phyloP scores from a whole-genome alignment of 2,329 filamentous ascomycete genomes.

The Pseudopithomyces chartarum region DNA sequence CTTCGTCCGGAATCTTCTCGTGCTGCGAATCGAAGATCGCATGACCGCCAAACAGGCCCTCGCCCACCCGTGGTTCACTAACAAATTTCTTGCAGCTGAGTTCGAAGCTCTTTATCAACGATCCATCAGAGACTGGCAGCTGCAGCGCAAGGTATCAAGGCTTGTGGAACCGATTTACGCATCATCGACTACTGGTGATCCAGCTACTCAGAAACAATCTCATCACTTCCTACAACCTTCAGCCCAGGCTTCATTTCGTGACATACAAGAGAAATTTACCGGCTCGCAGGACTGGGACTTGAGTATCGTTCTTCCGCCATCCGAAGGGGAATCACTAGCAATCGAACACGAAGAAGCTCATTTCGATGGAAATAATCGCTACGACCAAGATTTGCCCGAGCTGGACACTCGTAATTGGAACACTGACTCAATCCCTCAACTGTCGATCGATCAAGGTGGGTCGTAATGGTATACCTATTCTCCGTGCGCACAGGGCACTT shows the following conservation, averaged over 20 bases:
- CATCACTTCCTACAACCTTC: neutral
- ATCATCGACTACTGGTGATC: neutral
- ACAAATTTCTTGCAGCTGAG: conserved; percentile 52
- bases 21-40: conserved; percentile 55
- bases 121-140: conserved; percentile 57
- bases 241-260: neutral
- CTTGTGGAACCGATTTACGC: conserved; percentile 35
- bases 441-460: conserved; percentile 6
- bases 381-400: conserved; percentile 7
- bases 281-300: conserved; percentile 4
- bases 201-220: neutral
- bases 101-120: conserved; percentile 57
- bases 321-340: conserved; percentile 3
- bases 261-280: conserved; percentile 1
- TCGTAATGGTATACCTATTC: neutral
- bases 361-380: neutral
- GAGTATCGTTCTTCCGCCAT: conserved; percentile 12
- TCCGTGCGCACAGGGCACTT: neutral
- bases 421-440: conserved; percentile 10
- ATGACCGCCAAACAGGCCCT: conserved; percentile 61
- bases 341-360: conserved; percentile 15
- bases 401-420: neutral
- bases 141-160: conserved; percentile 36
- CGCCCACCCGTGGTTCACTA: conserved; percentile 61
- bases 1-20: conserved; percentile 59